Percentiles rank a stretch among this genome's conserved stretches.
Evolutionary conservation across 805 yeast species (phyloP).

Genomic region (Kregervanrija fluxuum): DNA sequence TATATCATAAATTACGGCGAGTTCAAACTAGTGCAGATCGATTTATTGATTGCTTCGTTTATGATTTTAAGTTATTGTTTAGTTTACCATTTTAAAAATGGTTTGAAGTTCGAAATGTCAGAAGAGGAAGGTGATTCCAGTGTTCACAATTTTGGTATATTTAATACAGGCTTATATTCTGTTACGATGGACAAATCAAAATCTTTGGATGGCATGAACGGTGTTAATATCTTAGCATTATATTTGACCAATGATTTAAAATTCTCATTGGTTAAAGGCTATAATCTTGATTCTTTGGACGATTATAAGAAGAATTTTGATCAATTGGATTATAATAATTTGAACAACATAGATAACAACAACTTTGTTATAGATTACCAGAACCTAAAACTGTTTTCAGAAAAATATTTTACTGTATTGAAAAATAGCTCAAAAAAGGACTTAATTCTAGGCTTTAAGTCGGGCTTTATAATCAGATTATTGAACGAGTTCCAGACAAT

Average conservation of each 20-base stretch:
- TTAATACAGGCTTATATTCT: slow-evolving; percentile 9
- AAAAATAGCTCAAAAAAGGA: background rate
- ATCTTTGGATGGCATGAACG: background rate
- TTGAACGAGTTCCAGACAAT: slow-evolving; percentile 9
- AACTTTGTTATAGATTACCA: slow-evolving; percentile 3
- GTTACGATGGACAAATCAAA: slow-evolving; percentile 4
- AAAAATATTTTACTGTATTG: slow-evolving; percentile 2
- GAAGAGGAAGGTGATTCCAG: slow-evolving; percentile 2
- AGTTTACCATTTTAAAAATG: slow-evolving; percentile 9
- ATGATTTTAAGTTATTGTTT: slow-evolving; percentile 6
- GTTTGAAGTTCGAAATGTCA: slow-evolving; percentile 2
- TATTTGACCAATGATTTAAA: slow-evolving; percentile 4
- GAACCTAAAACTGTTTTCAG: slow-evolving; percentile 5
- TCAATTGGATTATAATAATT: background rate
- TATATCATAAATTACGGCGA: slow-evolving; percentile 3
- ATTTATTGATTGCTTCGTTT: slow-evolving; percentile 2
- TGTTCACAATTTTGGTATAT: slow-evolving; percentile 8
- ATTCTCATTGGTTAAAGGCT: background rate
- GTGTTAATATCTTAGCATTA: slow-evolving; percentile 2
- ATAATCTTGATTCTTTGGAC: slow-evolving; percentile 1
- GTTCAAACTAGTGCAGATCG: background rate
- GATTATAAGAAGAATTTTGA: slow-evolving; percentile 5
- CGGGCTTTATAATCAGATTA: slow-evolving; percentile 6
- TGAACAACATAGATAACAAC: background rate
- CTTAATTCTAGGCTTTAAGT: slow-evolving; percentile 6